Conservation (phyloP, 345 rosid genomes). For the Citrus maxima region DNA sequence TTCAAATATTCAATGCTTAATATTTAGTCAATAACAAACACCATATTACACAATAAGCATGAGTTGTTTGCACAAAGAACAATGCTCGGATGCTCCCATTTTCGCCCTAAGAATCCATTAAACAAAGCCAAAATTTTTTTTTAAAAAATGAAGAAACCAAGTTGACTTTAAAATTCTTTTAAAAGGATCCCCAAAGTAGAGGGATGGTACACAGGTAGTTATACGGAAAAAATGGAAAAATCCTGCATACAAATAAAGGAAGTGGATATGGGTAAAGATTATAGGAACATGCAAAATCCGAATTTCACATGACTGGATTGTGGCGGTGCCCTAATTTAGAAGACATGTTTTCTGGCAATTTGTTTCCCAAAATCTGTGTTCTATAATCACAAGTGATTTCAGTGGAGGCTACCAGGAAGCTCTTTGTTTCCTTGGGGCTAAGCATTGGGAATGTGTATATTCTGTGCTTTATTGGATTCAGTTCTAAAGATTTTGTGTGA, state of each 20-base stretch:
- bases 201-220: background rate
- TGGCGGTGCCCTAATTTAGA: conserved; percentile 13
- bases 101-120: no score
- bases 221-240: background rate
- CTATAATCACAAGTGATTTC: background rate
- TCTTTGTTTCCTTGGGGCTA: background rate
- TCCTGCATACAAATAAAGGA: background rate
- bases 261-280: conserved; percentile 8
- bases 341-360: background rate
- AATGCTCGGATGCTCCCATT: background rate
- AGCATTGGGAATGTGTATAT: background rate
- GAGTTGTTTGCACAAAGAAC: background rate
- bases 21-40: background rate
- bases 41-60: background rate
- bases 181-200: background rate
- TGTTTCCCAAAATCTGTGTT: background rate
- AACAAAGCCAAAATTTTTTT: no score
- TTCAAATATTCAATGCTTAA: background rate
- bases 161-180: background rate
- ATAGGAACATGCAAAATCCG: conserved; percentile 21
- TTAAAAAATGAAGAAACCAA: no score
- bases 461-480: background rate
- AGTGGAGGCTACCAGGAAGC: background rate
- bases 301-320: conserved; percentile 23
- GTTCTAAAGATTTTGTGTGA: background rate